These are phyloP conservation scores for Entomortierella lignicola DNA, from an alignment of 192 early-diverging fungal species.

Conservation along the genomic window DNA sequence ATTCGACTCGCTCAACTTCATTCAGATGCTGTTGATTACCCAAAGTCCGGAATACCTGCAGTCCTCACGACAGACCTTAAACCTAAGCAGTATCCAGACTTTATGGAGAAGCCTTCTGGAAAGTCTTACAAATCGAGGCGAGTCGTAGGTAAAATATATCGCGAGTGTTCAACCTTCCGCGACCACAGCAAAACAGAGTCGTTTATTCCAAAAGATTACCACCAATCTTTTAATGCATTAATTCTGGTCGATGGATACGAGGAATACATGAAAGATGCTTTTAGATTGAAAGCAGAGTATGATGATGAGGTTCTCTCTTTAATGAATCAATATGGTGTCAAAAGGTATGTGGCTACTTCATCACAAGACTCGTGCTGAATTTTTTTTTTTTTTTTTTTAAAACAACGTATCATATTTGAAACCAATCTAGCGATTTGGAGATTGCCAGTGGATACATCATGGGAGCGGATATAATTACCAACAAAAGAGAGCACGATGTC, in stretches of 20 bases:
- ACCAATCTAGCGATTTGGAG: slow-evolving; percentile 51
- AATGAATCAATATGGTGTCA: slow-evolving; percentile 76
- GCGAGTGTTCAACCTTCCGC: too few species aligned
- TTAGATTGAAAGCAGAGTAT: slow-evolving; percentile 54
- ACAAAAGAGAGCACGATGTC: slow-evolving; percentile 63
- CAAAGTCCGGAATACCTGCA: slow-evolving; percentile 74
- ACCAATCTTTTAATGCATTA: slow-evolving; percentile 51
- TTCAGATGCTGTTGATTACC: slow-evolving; percentile 81
- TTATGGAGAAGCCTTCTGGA: slow-evolving; percentile 75
- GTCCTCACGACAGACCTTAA: slow-evolving; percentile 52
- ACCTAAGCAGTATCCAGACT: slow-evolving; percentile 69
- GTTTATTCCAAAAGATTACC: slow-evolving; percentile 58
- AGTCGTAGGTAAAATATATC: slow-evolving; percentile 66
- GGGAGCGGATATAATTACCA: slow-evolving; percentile 49
- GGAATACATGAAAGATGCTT: slow-evolving; percentile 63
- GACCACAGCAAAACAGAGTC: slow-evolving; percentile 36
- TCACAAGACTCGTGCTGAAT: slow-evolving; percentile 42
- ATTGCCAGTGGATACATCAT: slow-evolving; percentile 55
- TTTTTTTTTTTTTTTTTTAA: not conserved
- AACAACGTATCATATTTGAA: too few species aligned
- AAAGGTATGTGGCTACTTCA: slow-evolving; percentile 9
- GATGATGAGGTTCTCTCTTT: slow-evolving; percentile 64
- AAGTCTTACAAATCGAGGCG: slow-evolving; percentile 63
- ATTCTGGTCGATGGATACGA: slow-evolving; percentile 63
- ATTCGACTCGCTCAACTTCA: slow-evolving; percentile 72